Conservation (phyloP, 140 eudicot genomes). For the Flaveria floridana region DNA sequence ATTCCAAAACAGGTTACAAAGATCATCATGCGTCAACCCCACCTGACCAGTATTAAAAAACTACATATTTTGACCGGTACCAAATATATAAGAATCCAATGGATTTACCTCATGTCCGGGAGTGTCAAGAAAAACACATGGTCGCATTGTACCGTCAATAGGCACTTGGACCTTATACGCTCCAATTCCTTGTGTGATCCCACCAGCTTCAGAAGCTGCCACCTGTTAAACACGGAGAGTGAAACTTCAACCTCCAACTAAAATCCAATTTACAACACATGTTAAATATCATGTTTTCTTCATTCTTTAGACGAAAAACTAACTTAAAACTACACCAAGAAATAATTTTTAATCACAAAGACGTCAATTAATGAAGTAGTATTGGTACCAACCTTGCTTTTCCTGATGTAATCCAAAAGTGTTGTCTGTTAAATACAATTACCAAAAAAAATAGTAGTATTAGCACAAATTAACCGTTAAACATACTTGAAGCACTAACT, state of each 20-base stretch:
- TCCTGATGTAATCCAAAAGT: slow-evolving; percentile 79
- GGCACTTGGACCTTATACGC: slow-evolving; percentile 91
- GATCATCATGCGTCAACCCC: neutral
- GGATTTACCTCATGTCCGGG: slow-evolving; percentile 92
- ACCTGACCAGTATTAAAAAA: neutral
- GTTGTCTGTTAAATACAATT: slow-evolving; percentile 67
- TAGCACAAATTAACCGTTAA: slow-evolving; percentile 10
- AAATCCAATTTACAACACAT: neutral
- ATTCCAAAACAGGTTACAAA: neutral
- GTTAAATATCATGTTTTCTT: slow-evolving; percentile 16
- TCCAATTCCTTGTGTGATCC: slow-evolving; percentile 96
- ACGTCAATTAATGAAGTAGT: slow-evolving; percentile 2
- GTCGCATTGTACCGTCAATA: slow-evolving; percentile 61
- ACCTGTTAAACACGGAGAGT: slow-evolving; percentile 54
- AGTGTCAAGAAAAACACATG: slow-evolving; percentile 93
- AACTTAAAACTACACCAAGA: slow-evolving; percentile 23
- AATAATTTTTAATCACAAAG: neutral
- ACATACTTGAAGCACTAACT: slow-evolving; percentile 16
- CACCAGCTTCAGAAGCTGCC: slow-evolving; percentile 98
- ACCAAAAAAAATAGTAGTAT: neutral
- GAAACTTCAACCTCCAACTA: slow-evolving; percentile 29
- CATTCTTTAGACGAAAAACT: slow-evolving; percentile 1
- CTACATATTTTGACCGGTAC: neutral
- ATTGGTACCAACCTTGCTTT: slow-evolving; percentile 67
- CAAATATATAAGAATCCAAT: neutral